Evolutionary conservation across 75 land plant species (phyloP), one percentile per base, ranked within the genome.

Genomic region (Pinus taeda): DNA sequence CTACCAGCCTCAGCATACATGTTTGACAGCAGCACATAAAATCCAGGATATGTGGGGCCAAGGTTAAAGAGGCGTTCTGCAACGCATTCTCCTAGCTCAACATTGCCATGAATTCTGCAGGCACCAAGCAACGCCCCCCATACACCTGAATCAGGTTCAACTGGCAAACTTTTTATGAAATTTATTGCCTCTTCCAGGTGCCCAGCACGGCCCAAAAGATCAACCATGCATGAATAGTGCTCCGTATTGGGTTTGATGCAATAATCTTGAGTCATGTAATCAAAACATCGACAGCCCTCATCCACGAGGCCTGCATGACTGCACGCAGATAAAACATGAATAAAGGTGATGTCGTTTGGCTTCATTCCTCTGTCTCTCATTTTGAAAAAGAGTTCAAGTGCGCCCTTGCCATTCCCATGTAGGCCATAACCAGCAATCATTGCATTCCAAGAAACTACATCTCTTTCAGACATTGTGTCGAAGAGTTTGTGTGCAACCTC

Each of bases 91-190:
- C 57, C 79, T 3, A 76, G 56, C 21, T 65, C 78, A 30, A 70
- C 29, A 67, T 55, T 53, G 15, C 61, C 45, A 74, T 80, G 59
- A 24, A 26, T 81, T 37, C 58, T 71, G 42, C 83, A 75, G 57
- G 83, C 83, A 6, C 73, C 59, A 75, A 83, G 83, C 30, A 83
- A 39, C 2, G 63, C 58, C n/a, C 53, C 59, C 83, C 83, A 80
- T 13, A 49, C 57, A 20, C 53, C 26, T 2, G 21, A 30, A 73
- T 73, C 75, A 4, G 79, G 79, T 24, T 60, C 29, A 56, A 61
- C 45, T 5, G 83, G 79, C 79, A 80, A 62, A 30, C 57, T 80
- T 49, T 45, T 11, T 3, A 83, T 22, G 3, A 80, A 45, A 45
- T 75, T 20, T 24, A 39, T 33, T 20, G 77, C 77, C 45, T 79